phyloP scores from a whole-genome alignment of 257 asterid species.

The Rubia yunnanensis region DNA sequence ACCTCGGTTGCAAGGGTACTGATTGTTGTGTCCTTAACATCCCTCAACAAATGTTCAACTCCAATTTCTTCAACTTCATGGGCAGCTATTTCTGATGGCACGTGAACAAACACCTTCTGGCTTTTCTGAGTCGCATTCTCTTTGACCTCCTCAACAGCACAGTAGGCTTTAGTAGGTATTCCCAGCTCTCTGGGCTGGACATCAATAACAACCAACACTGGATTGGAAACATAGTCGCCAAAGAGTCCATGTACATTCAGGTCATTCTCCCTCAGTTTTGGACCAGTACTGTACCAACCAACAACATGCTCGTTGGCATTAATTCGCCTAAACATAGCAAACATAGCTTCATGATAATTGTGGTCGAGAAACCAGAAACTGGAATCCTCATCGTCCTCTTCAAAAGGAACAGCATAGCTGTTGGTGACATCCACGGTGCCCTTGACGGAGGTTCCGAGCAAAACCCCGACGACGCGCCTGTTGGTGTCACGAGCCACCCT shows the following conservation, averaged over 20 bases:
- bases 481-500: slow-evolving; percentile 87
- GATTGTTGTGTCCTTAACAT: slow-evolving; percentile 90
- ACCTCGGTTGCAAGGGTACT: slow-evolving; percentile 98
- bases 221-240: slow-evolving; percentile 74
- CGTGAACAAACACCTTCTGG: slow-evolving; percentile 94
- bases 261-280: slow-evolving; percentile 84
- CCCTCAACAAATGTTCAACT: slow-evolving; percentile 91
- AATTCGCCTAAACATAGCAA: slow-evolving; percentile 91
- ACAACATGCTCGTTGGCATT: slow-evolving; percentile 98
- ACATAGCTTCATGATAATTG: slow-evolving; percentile 90
- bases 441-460: slow-evolving; percentile 68
- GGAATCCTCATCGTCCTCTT: slow-evolving; percentile 92
- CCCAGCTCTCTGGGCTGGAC: slow-evolving; percentile 91
- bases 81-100: slow-evolving; percentile 94
- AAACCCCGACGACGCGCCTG: slow-evolving; percentile 87
- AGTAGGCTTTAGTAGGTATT: slow-evolving; percentile 92
- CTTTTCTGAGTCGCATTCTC: slow-evolving; percentile 98
- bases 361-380: slow-evolving; percentile 98
- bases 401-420: slow-evolving; percentile 98
- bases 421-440: slow-evolving; percentile 96
- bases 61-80: slow-evolving; percentile 99
- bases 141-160: slow-evolving; percentile 95
- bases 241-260: slow-evolving; percentile 65
- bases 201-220: slow-evolving; percentile 83
- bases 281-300: slow-evolving; percentile 99